Percentiles rank a stretch among this genome's conserved stretches.
phyloP scores from a whole-genome alignment of 2,329 filamentous ascomycete species.

The Pseudopyricularia cyperi region DNA sequence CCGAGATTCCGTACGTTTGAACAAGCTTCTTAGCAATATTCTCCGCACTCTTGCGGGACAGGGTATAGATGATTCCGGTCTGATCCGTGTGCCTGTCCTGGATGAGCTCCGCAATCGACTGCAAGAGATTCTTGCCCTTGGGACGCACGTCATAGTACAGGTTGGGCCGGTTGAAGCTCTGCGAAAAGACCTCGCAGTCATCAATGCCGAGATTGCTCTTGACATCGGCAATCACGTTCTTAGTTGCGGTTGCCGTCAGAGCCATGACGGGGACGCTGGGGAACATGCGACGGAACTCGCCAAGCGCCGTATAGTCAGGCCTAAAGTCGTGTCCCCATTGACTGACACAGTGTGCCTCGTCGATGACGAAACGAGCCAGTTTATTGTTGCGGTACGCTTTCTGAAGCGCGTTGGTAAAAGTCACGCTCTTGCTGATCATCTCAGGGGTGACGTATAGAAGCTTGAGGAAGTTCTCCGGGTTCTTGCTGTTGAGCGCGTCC shows the following conservation, averaged over 20 bases:
- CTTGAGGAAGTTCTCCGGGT: conserved; percentile 67
- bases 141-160: conserved; percentile 72
- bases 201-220: conserved; percentile 81
- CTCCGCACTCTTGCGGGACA: conserved; percentile 76
- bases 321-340: conserved; percentile 99
- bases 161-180: conserved; percentile 97
- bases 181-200: conserved; percentile 65
- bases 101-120: conserved; percentile 53
- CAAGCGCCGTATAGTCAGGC: conserved; percentile 84
- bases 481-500: conserved; percentile 39
- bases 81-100: conserved; percentile 53
- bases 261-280: conserved; percentile 83
- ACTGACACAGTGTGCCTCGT: conserved; percentile 98
- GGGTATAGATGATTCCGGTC: conserved; percentile 86
- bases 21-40: conserved; percentile 58
- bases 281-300: conserved; percentile 58
- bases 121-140: conserved; percentile 49
- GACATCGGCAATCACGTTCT: conserved; percentile 84
- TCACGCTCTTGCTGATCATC: conserved; percentile 75
- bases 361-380: conserved; percentile 85
- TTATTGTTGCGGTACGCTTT: conserved; percentile 56
- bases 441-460: conserved; percentile 93
- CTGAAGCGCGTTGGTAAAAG: conserved; percentile 53
- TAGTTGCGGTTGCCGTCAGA: conserved; percentile 85
- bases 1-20: conserved; percentile 50